Base-by-base conservation (phyloP, 495 filamentous ascomycete species). In the Viridothelium virens region DNA sequence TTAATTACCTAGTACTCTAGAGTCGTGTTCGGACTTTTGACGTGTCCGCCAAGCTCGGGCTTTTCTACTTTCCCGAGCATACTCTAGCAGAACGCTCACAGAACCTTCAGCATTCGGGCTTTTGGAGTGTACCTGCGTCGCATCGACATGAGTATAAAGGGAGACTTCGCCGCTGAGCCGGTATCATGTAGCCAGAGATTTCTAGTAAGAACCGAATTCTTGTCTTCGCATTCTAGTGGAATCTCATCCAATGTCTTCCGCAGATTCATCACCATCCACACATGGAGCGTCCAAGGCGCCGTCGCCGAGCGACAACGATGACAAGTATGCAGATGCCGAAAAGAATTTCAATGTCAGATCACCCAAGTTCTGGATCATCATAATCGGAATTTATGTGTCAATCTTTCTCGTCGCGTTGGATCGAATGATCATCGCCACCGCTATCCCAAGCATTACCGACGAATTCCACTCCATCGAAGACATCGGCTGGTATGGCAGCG, bases 401-500 rank as follows among this genome's bases (percentile, higher is more conserved):
- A 18, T 53, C 9, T 53, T 53, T 18, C n/a, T 12, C n/a, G 48
- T 53, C 10, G 48, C 48, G 14, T 53, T 53, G 16, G 48, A 53
- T 18, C 9, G n/a, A 12, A 53, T 18, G 48, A 53, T 53, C 48
- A 53, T 53, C 25, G 48, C 48, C n/a, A 53, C 48, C 25, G 65
- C 65, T 38, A 66, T 66, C 56, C 63, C 63, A 6, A 36, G 16
- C 6, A 66, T 66, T 34, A 66, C 56, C 9, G 56, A 66, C 4
- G 14, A 66, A 62, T 66, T 66, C 56, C 41, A 66, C 34, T 33
- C n/a, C 18, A 18, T 66, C 9, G 37, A 66, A 16, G 65, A 66
- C 34, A 38, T 66, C 5, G 65, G 65, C 65, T 66, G 65, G 41
- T 65, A 65, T n/a, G 63, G 63, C 47, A 34, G 18, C 31, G 53